These are phyloP conservation scores for Cyclotella distinguenda DNA, from an alignment of 108 stramenopile species.

Conservation along the genomic window DNA sequence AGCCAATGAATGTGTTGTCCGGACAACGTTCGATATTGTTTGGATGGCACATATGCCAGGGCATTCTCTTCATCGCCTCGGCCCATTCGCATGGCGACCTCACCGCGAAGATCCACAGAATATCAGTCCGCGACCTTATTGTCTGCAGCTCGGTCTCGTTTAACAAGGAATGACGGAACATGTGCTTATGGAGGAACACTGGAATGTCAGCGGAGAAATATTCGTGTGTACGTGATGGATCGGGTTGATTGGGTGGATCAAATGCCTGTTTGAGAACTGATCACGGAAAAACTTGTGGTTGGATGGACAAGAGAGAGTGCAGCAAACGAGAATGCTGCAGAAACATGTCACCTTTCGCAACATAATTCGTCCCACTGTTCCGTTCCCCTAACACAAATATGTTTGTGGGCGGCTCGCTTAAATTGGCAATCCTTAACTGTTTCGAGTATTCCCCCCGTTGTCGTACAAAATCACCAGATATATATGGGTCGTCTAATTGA, in stretches of 20 bases:
- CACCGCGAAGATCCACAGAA: slow-evolving; percentile 33
- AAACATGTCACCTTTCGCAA: not conserved
- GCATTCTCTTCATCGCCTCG: slow-evolving; percentile 35
- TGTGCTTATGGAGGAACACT: slow-evolving; percentile 32
- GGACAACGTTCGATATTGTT: slow-evolving; percentile 18
- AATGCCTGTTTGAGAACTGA: slow-evolving; percentile 19
- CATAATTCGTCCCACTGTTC: slow-evolving; percentile 28
- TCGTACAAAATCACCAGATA: not conserved
- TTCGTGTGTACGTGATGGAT: slow-evolving; percentile 16
- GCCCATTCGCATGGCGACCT: slow-evolving; percentile 36
- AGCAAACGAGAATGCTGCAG: not conserved
- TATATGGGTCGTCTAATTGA: not conserved
- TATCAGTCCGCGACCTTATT: slow-evolving; percentile 16
- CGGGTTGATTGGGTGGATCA: slow-evolving; percentile 21
- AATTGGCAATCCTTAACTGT: not conserved
- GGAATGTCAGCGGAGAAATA: slow-evolving; percentile 35
- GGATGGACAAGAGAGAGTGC: not conserved
- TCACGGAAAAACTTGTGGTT: not conserved
- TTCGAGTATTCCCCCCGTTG: not conserved
- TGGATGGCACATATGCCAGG: slow-evolving; percentile 41
- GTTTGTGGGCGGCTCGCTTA: slow-evolving; percentile 17
- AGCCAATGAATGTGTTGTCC: slow-evolving; percentile 15
- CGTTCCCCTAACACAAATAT: slow-evolving; percentile 38
- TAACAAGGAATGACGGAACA: slow-evolving; percentile 30
- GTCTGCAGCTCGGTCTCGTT: slow-evolving; percentile 16